phyloP scores from a whole-genome alignment of 2,329 filamentous ascomycete genomes.

The Chaetomium strumarium region DNA sequence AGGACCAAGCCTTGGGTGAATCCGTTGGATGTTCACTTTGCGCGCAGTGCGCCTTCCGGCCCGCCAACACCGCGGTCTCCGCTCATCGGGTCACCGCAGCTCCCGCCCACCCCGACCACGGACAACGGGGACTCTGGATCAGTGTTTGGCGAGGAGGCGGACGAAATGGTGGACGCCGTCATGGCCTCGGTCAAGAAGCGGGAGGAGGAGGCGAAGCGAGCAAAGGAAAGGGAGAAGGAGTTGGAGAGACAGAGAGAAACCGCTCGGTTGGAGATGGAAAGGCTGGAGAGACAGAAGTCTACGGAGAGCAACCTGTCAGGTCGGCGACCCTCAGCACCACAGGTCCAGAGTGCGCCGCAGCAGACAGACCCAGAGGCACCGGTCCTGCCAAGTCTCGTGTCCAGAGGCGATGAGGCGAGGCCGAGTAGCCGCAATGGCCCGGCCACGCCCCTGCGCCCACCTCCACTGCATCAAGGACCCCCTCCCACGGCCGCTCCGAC shows the following conservation, averaged over 20 bases:
- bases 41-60: conserved; percentile 25
- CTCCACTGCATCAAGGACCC: conserved; percentile 18
- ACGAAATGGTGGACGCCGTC: conserved; percentile 26
- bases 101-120: conserved; percentile 24
- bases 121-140: conserved; percentile 25
- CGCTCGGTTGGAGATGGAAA: conserved; percentile 23
- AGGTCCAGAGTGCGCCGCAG: conserved; percentile 3
- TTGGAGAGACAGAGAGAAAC: conserved; percentile 24
- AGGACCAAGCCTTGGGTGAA: conserved; percentile 39
- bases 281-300: conserved; percentile 20
- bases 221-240: conserved; percentile 17
- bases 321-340: conserved; percentile 7
- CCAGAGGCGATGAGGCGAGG: conserved; percentile 18
- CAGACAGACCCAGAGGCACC: background rate
- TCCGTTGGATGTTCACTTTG: conserved; percentile 44
- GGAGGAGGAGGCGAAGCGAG: conserved; percentile 19
- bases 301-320: conserved; percentile 15
- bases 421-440: conserved; percentile 18
- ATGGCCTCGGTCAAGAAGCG: conserved; percentile 24
- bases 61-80: conserved; percentile 33
- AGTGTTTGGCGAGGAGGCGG: conserved; percentile 29
- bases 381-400: conserved; percentile 9
- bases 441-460: background rate
- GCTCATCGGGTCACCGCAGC: conserved; percentile 37
- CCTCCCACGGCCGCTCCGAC: conserved; percentile 24